Base-by-base conservation (phyloP, 2,329 filamentous ascomycete species). In the Blastomyces gilchristii region DNA sequence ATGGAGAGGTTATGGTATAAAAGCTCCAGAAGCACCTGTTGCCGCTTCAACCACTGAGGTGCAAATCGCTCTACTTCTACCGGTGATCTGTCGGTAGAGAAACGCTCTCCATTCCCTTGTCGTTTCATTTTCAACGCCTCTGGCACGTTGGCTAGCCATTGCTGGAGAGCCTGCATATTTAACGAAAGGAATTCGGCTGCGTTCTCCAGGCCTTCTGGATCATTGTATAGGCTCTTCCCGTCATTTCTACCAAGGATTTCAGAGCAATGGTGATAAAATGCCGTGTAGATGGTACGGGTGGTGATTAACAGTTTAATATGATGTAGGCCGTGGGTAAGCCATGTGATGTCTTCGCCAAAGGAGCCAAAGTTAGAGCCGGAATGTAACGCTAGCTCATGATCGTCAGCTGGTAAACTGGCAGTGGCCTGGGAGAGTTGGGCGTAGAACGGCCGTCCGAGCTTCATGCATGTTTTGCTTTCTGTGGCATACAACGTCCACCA, bases 401-500 rank as follows among this genome's bases (percentile, higher is more conserved):
- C 70, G 63, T 79, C 76, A 1, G 68, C 69, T 1, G 78, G 79
- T 5, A 79, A 62, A 9, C 67, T 70, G 34, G 74, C 77, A 0
- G 74, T 74, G 7, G 73, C 71, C 22, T 73, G 62, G 16, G 71
- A 69, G 22, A 72, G 64, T 41, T 75, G 67, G 1, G 77, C 65
- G 8, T 73, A 67, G 41, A 77, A 77, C 0, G 80, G 79, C 0
- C 80, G 76, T 2, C 80, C 80, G 1, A 81, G 72, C 63, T 81
- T 79, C 71, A 79, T 77, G 63, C 73, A 74, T 2, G 71, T 75
- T 66, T 81, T 81, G 63, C 71, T 76, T 60, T 84, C 82, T 18
- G 82, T 69, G 0, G 73, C 71, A 67, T 78, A 83, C 0, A 85
- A 67, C 0, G 70, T 71, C 81, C 81, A 84, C 82, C 82, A 85